Evolutionary conservation across 73 alveolate genomes (phyloP), one percentile per base, ranked within the genome.

Genomic region (Paramecium caudatum): DNA sequence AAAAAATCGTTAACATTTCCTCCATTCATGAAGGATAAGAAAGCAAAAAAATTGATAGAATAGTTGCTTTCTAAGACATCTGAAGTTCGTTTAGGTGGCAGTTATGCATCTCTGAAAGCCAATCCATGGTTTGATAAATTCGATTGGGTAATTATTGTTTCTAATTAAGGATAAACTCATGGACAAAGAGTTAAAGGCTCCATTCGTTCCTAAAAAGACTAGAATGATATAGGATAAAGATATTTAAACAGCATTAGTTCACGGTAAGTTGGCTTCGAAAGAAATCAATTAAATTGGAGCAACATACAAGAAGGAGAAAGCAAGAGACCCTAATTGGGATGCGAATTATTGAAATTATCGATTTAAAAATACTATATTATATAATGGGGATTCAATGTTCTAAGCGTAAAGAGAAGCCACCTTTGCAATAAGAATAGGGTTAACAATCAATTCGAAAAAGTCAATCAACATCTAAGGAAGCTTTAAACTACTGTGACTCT

Each of bases 1-100:
- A 83, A 93, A 43, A 93, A 91, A 62, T 85, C 91, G 9, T 46
- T 94, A 45, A 61, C 39, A 37, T 94, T 81, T 94, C 98, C 98
- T 46, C 82, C 86, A 61, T 94, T 90, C 90, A 90, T 94, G 49
- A 91, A 82, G 36, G 95, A 85, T 30, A 69, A 61, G 47, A 91
- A 78, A 46, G 90, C 91, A 5, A 91, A 91, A 80, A 92, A 82
- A 15, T 36, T 91, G 23, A 87, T 91, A 9, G 93, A 88, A 19
- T 69, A 91, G 21, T 46, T 91, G 4, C 85, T 91, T 0, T 33
- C 81, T 27, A 91, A 91, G 46, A 65, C 82, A 1, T 94, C 95
- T 27, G 93, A 82, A 48, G 62, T 87, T 43, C 39, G 95, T 9
- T 43, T 61, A 25, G 95, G 94, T 21, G 95, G 95, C 15, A 34